Evolutionary conservation across 1,284 basidiomycete species (phyloP).

Genomic region (Cryptococcus maquisensis): DNA sequence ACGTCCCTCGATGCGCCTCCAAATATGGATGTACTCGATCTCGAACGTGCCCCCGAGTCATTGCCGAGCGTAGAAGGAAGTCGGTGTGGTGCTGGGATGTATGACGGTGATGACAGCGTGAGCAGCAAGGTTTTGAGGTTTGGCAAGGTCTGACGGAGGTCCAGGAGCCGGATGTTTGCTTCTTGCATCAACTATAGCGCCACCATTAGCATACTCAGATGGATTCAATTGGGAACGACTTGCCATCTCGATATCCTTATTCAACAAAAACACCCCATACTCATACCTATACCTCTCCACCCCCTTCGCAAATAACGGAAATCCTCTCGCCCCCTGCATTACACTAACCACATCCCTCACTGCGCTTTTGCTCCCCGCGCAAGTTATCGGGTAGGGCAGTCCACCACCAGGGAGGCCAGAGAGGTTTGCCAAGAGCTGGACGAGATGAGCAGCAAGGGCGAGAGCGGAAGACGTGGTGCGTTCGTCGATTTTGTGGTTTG

Average conservation of each 20-base stretch:
- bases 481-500: conserved; percentile 64
- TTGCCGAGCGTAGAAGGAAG: too few species aligned
- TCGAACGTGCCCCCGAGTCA: background rate
- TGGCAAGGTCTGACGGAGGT: conserved; percentile 91
- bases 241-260: conserved; percentile 96
- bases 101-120: conserved; percentile 56
- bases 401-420: conserved; percentile 50
- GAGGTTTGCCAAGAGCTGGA: conserved; percentile 75
- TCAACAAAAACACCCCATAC: conserved; percentile 93
- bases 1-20: background rate
- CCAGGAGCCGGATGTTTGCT: conserved; percentile 75
- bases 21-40: background rate
- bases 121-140: conserved; percentile 92
- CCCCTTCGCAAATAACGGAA: conserved; percentile 87
- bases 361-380: conserved; percentile 77
- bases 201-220: background rate
- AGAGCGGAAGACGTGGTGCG: conserved; percentile 77
- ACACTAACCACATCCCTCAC: conserved; percentile 86
- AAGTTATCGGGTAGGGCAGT: conserved; percentile 85
- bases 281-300: conserved; percentile 96
- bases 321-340: conserved; percentile 91
- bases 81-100: background rate
- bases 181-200: conserved; percentile 79
- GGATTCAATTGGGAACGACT: conserved; percentile 20
- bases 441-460: conserved; percentile 78